Conservation (phyloP, 2,329 filamentous ascomycete species). For the Penicillium sclerotiorum region DNA sequence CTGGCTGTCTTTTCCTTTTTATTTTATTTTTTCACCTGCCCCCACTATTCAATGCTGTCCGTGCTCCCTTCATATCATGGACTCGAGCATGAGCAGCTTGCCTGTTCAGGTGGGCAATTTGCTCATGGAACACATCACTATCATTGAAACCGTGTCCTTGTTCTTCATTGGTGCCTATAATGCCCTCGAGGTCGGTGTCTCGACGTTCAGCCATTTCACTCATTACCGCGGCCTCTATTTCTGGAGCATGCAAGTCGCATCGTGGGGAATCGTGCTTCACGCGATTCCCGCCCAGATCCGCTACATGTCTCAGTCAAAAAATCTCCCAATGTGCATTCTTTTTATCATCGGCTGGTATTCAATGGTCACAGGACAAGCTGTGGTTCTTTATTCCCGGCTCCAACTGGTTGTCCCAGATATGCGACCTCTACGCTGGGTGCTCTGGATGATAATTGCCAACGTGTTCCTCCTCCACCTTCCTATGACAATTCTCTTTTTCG, state of each 20-base stretch:
- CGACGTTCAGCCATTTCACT: constrained; percentile 47
- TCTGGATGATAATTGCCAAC: constrained; percentile 47
- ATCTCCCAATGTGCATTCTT: constrained; percentile 4
- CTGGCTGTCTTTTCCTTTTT: neutral
- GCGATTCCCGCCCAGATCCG: constrained; percentile 33
- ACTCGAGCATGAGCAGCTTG: constrained; percentile 1
- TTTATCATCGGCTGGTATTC: constrained; percentile 41
- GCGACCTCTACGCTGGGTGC: constrained; percentile 34
- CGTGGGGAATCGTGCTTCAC: constrained; percentile 41
- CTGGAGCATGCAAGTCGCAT: constrained; percentile 45
- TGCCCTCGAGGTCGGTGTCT: constrained; percentile 45
- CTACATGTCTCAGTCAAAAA: constrained; percentile 6
- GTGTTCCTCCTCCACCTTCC: constrained; percentile 43
- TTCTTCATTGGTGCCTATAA: constrained; percentile 37
- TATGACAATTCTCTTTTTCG: constrained; percentile 42
- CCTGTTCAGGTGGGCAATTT: constrained; percentile 5
- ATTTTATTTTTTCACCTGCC: neutral
- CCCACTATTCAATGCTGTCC: neutral
- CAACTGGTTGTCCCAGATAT: constrained; percentile 44
- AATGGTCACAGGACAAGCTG: constrained; percentile 47
- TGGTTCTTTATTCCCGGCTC: constrained; percentile 49
- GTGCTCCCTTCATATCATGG: constrained; percentile 7
- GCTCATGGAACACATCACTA: constrained; percentile 7
- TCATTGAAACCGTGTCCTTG: constrained; percentile 11
- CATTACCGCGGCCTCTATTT: constrained; percentile 48